Percentiles rank a stretch among this genome's conserved stretches.
Evolutionary conservation across 768 basidiomycete species (phyloP).

Genomic region (Lentinula lateritia): DNA sequence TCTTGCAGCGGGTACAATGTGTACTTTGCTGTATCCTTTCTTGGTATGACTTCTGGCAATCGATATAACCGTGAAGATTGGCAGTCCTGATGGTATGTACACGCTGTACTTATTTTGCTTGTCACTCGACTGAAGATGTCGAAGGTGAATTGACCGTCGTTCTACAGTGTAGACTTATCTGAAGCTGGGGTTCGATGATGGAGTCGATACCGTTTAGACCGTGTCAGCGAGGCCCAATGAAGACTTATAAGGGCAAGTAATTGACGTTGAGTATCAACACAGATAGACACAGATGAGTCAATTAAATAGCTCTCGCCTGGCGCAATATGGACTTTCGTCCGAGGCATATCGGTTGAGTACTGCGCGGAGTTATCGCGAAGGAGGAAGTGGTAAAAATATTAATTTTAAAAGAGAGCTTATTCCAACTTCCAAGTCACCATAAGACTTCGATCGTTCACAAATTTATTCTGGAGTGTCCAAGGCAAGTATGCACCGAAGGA

Average conservation of each 20-base stretch:
- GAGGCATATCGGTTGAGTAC: not conserved
- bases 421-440: not conserved
- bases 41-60: not conserved
- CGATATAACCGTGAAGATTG: no score
- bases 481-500: no score
- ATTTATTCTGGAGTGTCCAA: no score
- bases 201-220: not conserved
- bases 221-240: not conserved
- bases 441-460: no score
- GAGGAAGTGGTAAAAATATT: no score
- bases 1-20: not conserved
- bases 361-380: conserved; percentile 2
- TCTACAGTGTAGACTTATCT: no score
- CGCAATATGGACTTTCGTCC: not conserved
- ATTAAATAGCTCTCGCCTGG: not conserved
- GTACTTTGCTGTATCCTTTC: not conserved
- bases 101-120: no score
- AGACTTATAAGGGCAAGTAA: not conserved
- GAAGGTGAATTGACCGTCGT: no score
- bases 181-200: no score
- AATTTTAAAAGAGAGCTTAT: not conserved
- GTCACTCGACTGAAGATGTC: no score
- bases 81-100: no score
- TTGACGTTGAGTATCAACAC: no score
- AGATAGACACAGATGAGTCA: not conserved